Evolutionary conservation across 2,329 filamentous ascomycete species (phyloP), one percentile per base, ranked within the genome.

Genomic region (Alternaria longipes): DNA sequence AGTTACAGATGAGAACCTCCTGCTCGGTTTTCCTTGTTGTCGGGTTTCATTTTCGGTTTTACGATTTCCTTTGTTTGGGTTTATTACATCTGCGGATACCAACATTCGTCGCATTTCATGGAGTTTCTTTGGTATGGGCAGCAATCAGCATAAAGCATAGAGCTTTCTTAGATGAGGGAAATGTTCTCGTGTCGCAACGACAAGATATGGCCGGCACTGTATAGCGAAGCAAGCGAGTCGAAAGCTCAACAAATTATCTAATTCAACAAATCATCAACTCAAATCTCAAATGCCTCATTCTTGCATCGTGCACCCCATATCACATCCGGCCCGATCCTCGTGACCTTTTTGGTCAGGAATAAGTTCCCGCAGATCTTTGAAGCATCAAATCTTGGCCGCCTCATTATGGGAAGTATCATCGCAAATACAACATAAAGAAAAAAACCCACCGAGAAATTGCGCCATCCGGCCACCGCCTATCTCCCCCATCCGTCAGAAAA

Each of bases 1-100:
- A 60, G 58, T 5, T 22, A 56, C 53, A 60, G 36, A 60, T n/a
- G 58, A 60, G 58, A 60, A 60, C 58, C 58, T 60, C 53, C 41
- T 54, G 42, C n/a, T 26, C 34, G 38, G n/a, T 28, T 55, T 36
- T 5, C 34, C 20, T 50, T 42, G 14, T 49, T 42, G 6, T 51
- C 7, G 8, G 26, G 36, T 59, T 54, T 28, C 30, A 41, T 36
- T 45, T 46, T 45, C 18, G 20, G 41, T 34, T 50, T 58, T 18
- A 58, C 49, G 56, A 58, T 58, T 58, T 54, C 56, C 34, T 60
- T 50, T 56, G 57, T 51, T 47, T 12, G 38, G 41, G 18, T 14
- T 45, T n/a, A 42, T 12, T 50, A 38, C 22, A 56, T 56, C 38
- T 50, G 45, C 57, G 57, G 57, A 60, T 60, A 60, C 57, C 57